These are phyloP conservation scores for Penicillium bovifimosum DNA, from an alignment of 495 filamentous ascomycete species.

Conservation along the genomic window DNA sequence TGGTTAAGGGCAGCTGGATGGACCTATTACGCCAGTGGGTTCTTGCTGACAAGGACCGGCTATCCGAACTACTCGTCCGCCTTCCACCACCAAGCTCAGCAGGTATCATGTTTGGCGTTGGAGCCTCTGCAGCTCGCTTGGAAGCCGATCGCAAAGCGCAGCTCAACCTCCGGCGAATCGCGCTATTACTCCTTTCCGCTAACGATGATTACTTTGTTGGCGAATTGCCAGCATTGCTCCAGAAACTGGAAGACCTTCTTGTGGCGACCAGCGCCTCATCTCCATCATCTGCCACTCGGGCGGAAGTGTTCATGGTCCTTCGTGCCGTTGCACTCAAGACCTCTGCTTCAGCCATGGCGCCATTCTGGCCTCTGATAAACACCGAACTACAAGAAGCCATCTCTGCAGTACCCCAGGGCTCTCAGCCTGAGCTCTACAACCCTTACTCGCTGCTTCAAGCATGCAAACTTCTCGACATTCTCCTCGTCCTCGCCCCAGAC, in stretches of 20 bases:
- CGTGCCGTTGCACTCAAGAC: conserved; percentile 73
- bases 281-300: conserved; percentile 80
- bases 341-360: conserved; percentile 69
- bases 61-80: conserved; percentile 72
- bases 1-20: conserved; percentile 74
- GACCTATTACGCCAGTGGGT: conserved; percentile 77
- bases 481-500: conserved; percentile 82
- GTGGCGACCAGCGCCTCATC: conserved; percentile 83
- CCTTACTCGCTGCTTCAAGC: conserved; percentile 74
- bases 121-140: conserved; percentile 84
- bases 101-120: conserved; percentile 95
- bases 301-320: conserved; percentile 85
- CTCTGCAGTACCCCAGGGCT: conserved; percentile 63
- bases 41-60: conserved; percentile 77
- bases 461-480: conserved; percentile 81
- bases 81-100: conserved; percentile 86
- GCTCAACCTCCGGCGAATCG: conserved; percentile 79
- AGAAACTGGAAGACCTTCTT: conserved; percentile 82
- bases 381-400: conserved; percentile 79
- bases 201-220: conserved; percentile 71
- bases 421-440: conserved; percentile 71
- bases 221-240: conserved; percentile 65
- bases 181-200: conserved; percentile 68
- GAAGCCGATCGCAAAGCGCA: conserved; percentile 94
- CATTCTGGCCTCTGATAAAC: conserved; percentile 87